Base-by-base conservation (phyloP, 1,284 basidiomycete genomes). In the Volvariella volvacea region DNA sequence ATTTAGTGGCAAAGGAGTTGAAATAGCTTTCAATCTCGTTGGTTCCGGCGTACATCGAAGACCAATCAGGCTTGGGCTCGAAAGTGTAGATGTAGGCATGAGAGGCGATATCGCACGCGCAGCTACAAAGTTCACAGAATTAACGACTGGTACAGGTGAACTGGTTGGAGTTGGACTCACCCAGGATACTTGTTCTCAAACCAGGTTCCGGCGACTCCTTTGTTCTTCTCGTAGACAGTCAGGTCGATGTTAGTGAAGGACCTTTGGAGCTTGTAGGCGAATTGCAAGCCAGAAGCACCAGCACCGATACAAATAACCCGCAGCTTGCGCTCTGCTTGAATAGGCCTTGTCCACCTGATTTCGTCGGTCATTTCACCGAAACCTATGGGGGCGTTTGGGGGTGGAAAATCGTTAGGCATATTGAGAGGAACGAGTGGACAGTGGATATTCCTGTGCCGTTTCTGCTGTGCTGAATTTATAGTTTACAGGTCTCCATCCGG, bases 261-360 rank as follows among this genome's bases (percentile, higher is more conserved):
- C 6, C 61, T 57, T 42, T 64, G 62, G 6, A 64, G 50, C 36
- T 63, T 64, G 51, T 64, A 63, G 1, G 62, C 61, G 10, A 63
- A 50, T 8, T 63, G 42, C 3, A 64, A 54, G 4, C 60, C 61
- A 22, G 62, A 63, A 14, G 61, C 61, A 4, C 62, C 62, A 7
- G 61, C 60, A 14, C 62, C 61, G 16, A 63, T 52, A 45, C 59
- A 60, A 19, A 60, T 52, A 10, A 64, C 50, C 46, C 50, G 58
- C 46, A 62, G 43, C 33, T 43, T 55, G 6, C 57, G 48, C 40
- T 59, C 55, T 4, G 50, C 31, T 39, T 62, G 53, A 9, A 64
- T 59, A 10, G 56, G 59, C 9, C 53, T 53, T 1, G 50, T 42
- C 20, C 50, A 48, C 22, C 54, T 42, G 4, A 25, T 10, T 33